A percentile compares a stretch with the other conserved stretches of the same genome.
These are phyloP conservation scores for Verbena officinalis DNA, from an alignment of 257 asterid genomes.

Conservation along the genomic window DNA sequence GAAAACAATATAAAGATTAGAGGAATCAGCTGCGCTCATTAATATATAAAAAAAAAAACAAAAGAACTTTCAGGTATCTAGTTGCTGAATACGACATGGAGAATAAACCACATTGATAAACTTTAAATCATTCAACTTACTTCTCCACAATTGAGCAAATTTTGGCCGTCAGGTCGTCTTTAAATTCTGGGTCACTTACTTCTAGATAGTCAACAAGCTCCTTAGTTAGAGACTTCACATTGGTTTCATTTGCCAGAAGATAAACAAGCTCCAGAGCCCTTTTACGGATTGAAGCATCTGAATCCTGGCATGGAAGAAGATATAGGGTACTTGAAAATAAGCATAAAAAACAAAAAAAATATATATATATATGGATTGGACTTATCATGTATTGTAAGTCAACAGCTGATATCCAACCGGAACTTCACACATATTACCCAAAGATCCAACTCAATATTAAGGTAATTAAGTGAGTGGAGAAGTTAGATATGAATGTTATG, in stretches of 20 bases:
- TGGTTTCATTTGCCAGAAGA: constrained; percentile 87
- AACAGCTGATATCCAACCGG: constrained; percentile 10
- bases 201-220: constrained; percentile 90
- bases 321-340: no score
- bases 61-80: constrained; percentile 7
- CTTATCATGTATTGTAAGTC: constrained; percentile 17
- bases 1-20: constrained; percentile 14
- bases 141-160: constrained; percentile 94
- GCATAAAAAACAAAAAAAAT: constrained; percentile 4
- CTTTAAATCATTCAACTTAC: constrained; percentile 56
- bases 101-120: constrained; percentile 16
- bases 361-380: not conserved
- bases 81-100: not conserved
- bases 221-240: constrained; percentile 83
- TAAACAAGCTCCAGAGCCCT: constrained; percentile 95
- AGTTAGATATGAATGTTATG: constrained; percentile 8
- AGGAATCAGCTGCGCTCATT: constrained; percentile 3
- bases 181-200: constrained; percentile 89
- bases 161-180: constrained; percentile 90
- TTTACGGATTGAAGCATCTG: constrained; percentile 99
- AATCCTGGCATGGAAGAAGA: constrained; percentile 64
- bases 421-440: constrained; percentile 1
- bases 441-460: not conserved
- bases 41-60: constrained; percentile 15
- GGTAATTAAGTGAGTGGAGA: constrained; percentile 7